Evolutionary conservation across 1,284 basidiomycete species (phyloP).

Genomic region (Fistulina hepatica): DNA sequence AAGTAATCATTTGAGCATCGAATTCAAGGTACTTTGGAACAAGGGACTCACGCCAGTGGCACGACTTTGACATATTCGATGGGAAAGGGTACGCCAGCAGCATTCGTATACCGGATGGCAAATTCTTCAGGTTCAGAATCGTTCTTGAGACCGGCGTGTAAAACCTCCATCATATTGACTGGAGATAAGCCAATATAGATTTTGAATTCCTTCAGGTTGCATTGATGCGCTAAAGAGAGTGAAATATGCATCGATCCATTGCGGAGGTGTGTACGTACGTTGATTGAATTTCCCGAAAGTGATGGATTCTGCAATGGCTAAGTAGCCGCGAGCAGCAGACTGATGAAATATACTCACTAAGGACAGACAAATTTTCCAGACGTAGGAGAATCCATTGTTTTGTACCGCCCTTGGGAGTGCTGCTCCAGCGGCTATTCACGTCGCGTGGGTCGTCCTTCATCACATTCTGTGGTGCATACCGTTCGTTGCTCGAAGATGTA

Average conservation of each 20-base stretch:
- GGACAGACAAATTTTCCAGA: conserved; percentile 42
- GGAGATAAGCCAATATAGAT: conserved; percentile 52
- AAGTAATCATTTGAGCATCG: too few relatives aligned
- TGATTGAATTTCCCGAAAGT: conserved; percentile 68
- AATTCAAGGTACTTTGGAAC: too few relatives aligned
- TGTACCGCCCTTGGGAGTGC: conserved; percentile 42
- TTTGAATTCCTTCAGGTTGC: conserved; percentile 75
- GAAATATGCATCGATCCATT: conserved; percentile 2
- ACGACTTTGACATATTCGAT: conserved; percentile 62
- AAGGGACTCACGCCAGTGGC: conserved; percentile 61
- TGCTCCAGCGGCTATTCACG: conserved; percentile 63
- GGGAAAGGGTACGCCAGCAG: conserved; percentile 45
- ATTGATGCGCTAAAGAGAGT: conserved; percentile 53
- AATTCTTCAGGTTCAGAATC: conserved; percentile 55
- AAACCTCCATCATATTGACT: conserved; percentile 52
- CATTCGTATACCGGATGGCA: conserved; percentile 41
- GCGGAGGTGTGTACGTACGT: conserved; percentile 29
- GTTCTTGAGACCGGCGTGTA: conserved; percentile 54
- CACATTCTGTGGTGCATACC: conserved; percentile 63
- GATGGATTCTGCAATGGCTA: conserved; percentile 40
- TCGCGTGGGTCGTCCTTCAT: conserved; percentile 51
- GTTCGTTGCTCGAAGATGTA: too few relatives aligned
- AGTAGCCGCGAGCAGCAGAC: conserved; percentile 2
- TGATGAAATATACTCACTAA: conserved; percentile 39
- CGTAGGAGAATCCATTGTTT: conserved; percentile 65